Base-by-base conservation (phyloP, 169 alveolate genomes). In the Plasmodium reichenowi region DNA sequence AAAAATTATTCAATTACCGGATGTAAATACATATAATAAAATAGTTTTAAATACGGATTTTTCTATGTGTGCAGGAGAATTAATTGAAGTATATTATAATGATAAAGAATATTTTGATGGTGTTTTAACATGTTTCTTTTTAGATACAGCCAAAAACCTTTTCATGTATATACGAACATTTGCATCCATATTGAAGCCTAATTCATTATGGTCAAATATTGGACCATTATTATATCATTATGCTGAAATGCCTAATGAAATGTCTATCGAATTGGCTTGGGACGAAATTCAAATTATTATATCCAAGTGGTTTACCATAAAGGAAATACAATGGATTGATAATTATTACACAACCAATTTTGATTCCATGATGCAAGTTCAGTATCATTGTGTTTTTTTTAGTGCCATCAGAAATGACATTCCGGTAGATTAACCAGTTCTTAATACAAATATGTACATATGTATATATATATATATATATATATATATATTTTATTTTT, bases 201-300 rank as follows among this genome's bases (percentile, higher is more conserved):
- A 98, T 43, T 99, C 99, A 22, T 72, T 98, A 29, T 98, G 99
- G 99, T 97, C 98, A 43, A 98, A 98, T 92, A 90, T 98, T 63
- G 99, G 99, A 1, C 99, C 99, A 24, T 94, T 98, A 59, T 97
- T 98, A 22, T 98, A 98, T 91, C 99, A 98, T 91, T 98, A 96
- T 89, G 97, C 99, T 6, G 99, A 98, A 48, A 83, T 93, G 88
- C 93, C 93, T n/a, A 93, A 95, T 75, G 98, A 97, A 66, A 72
- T 95, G 56, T 95, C 98, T 67, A 95, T 98, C 52, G 99, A 98
- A 85, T 94, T 97, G 29, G 88, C 99, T 63, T 98, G 99, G 99
- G 99, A 98, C 52, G 99, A 98, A 72, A 72, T 93, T 8, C 56
- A 83, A 64, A 17, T 85, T 20, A 93, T 96, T 22, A 94, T 96